Evolutionary conservation across 176 grass and related monocot genomes (phyloP), one percentile per base, ranked within the genome.

Genomic region (Miscanthus lutarioriparius): DNA sequence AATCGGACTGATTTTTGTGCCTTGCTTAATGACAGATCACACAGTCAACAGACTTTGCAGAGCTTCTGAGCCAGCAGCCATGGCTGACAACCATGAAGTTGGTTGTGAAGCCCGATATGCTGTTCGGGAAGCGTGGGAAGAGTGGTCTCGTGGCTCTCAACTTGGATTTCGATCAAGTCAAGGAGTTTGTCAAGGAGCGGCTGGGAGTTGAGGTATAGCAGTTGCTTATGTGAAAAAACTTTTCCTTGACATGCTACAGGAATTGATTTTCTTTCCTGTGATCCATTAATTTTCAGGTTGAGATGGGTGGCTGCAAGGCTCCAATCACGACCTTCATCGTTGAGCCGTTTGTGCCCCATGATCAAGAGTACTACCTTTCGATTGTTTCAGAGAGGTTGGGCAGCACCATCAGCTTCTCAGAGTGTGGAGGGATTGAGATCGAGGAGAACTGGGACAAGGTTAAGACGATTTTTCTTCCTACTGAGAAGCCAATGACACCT

Each of bases 391-490:
- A 98, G 67, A 89, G 93, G 87, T 47, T 98, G 37, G 96, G 96
- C 10, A 93, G 85, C 83, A 95, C 85, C 86, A 92, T 98, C 66
- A 92, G 96, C 79, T 98, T 98, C 89, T 98, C 96, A 0, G 91
- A 98, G 51, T 98, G 93, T 35, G 96, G 96, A 35, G 96, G 96
- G 6, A 91, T 98, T 58, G 96, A 98, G 64, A 95, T 98, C 1
- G 96, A 98, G 64, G 96, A 95, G 74, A 98, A 98, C 81, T 98
- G 96, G 96, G 96, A 92, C 74, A 98, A 98, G 89, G 96, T 98
- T 51, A 98, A 94, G 89, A 95, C 81, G 19, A 83, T 98, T 14
- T 94, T 90, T 82, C 91, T 98, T 25, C 83, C 96, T 3, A 82
- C 87, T 0, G 93, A 98, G 78, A 98, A 89, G 79, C 76, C 87